These are phyloP conservation scores for Sporothrix variecibatus DNA, from an alignment of 2,329 filamentous ascomycete species.

Conservation along the genomic window DNA sequence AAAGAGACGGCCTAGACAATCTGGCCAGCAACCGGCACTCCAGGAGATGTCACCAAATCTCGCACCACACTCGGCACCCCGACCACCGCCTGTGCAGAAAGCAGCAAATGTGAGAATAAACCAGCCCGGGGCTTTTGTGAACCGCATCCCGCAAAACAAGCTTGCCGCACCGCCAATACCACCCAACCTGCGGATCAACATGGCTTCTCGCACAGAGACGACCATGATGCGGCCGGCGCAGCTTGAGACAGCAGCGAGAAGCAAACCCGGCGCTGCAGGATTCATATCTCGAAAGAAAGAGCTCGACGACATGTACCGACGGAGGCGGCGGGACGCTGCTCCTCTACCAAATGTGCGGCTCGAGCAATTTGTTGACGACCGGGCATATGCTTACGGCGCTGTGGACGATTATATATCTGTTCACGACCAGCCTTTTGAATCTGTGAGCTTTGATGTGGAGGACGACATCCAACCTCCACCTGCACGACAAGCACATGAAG, in stretches of 20 bases:
- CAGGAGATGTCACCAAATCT: constrained; percentile 25
- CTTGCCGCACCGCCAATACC: constrained; percentile 26
- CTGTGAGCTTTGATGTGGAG: neutral
- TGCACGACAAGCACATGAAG: neutral
- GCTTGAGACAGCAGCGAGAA: constrained; percentile 52
- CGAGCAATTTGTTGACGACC: constrained; percentile 37
- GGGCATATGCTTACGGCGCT: constrained; percentile 12
- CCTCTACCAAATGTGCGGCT: constrained; percentile 38
- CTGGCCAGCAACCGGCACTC: constrained; percentile 7
- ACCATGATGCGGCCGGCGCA: constrained; percentile 49
- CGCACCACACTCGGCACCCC: neutral
- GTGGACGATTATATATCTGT: neutral
- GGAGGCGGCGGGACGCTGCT: constrained; percentile 35
- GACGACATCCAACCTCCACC: neutral
- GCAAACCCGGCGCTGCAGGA: constrained; percentile 35
- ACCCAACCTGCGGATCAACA: neutral
- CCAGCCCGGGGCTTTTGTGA: neutral
- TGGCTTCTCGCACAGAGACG: neutral
- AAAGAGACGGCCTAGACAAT: neutral
- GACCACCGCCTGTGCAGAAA: neutral
- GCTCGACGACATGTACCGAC: constrained; percentile 58
- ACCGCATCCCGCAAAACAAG: neutral
- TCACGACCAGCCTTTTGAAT: neutral
- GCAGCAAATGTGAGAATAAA: neutral
- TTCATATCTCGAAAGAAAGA: constrained; percentile 56